Percentiles rank a stretch among this genome's conserved stretches.
These are phyloP conservation scores for Fusarium newnesense DNA, from an alignment of 2,329 filamentous ascomycete genomes.

Conservation along the genomic window DNA sequence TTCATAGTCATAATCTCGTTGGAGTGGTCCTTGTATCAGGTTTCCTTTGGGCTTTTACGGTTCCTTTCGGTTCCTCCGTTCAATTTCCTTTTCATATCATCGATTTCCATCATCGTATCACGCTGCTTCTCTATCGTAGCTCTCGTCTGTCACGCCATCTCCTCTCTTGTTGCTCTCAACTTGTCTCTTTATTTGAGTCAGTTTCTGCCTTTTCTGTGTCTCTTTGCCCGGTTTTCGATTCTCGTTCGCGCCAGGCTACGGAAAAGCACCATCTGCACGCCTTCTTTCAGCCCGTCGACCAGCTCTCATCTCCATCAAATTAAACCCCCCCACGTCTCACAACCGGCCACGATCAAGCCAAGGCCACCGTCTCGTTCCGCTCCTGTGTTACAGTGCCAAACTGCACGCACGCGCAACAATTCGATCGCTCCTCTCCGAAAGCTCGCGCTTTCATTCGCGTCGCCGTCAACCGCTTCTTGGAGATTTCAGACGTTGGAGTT, in stretches of 20 bases:
- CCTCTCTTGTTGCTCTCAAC: slow-evolving; percentile 6
- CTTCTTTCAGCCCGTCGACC: slow-evolving; percentile 6
- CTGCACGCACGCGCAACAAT: not conserved
- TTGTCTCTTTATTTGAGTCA: not conserved
- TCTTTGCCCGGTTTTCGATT: slow-evolving; percentile 4
- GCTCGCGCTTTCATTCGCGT: not conserved
- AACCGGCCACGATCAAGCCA: not conserved
- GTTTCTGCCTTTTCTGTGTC: slow-evolving; percentile 1
- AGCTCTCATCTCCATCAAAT: slow-evolving; percentile 20
- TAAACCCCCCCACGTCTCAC: slow-evolving; percentile 22
- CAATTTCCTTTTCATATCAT: slow-evolving; percentile 12
- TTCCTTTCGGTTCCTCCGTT: slow-evolving; percentile 22
- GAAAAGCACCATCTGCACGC: not conserved
- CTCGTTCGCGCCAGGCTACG: not conserved
- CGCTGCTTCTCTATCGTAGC: slow-evolving; percentile 6
- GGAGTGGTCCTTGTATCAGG: slow-evolving; percentile 22
- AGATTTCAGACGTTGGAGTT: slow-evolving; percentile 15
- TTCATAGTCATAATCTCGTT: slow-evolving; percentile 18
- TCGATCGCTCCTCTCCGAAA: not conserved
- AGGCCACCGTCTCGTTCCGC: slow-evolving; percentile 4
- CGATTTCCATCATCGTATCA: not conserved
- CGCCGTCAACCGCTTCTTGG: not conserved
- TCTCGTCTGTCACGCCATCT: not conserved
- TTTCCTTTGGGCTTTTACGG: slow-evolving; percentile 30
- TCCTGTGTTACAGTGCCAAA: not conserved